A percentile compares a stretch with the other conserved stretches of the same genome.
Conservation (phyloP, 768 basidiomycete genomes). For the Nidularia pulvinata region DNA sequence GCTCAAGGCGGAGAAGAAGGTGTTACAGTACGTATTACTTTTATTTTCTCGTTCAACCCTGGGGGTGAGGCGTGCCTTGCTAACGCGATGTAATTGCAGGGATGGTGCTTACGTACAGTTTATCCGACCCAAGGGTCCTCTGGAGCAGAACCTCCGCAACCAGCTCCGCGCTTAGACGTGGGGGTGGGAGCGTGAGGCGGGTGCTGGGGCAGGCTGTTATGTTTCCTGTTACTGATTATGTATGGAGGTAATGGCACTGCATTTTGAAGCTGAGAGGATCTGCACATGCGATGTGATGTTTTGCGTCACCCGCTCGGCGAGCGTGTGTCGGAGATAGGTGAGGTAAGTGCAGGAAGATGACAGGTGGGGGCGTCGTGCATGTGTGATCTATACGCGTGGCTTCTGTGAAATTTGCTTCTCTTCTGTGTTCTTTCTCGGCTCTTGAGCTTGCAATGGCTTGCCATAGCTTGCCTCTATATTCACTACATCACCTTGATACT, state of each 20-base stretch:
- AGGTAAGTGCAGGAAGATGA: background rate
- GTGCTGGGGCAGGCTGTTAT: background rate
- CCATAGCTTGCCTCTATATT: background rate
- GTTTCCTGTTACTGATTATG: slow-evolving; percentile 2
- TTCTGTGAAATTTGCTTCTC: background rate
- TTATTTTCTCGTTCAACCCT: background rate
- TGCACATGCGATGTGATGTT: too few species aligned
- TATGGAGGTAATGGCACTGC: background rate
- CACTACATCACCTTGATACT: slow-evolving; percentile 12
- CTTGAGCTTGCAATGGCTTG: background rate
- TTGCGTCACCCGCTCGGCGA: background rate
- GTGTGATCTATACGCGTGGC: background rate
- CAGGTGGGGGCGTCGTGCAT: background rate
- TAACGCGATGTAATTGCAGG: slow-evolving; percentile 31
- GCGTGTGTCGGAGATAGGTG: background rate
- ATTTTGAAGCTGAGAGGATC: background rate
- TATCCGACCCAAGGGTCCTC: slow-evolving; percentile 84
- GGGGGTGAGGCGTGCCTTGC: background rate
- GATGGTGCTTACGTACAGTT: slow-evolving; percentile 97
- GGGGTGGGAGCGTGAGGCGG: background rate
- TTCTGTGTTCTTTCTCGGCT: background rate
- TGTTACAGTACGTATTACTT: slow-evolving; percentile 68
- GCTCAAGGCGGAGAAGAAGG: slow-evolving; percentile 89
- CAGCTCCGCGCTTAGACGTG: slow-evolving; percentile 69
- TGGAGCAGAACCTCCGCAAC: slow-evolving; percentile 83